These are phyloP conservation scores for Lepidopterella palustris DNA, from an alignment of 495 filamentous ascomycete genomes.

Conservation along the genomic window DNA sequence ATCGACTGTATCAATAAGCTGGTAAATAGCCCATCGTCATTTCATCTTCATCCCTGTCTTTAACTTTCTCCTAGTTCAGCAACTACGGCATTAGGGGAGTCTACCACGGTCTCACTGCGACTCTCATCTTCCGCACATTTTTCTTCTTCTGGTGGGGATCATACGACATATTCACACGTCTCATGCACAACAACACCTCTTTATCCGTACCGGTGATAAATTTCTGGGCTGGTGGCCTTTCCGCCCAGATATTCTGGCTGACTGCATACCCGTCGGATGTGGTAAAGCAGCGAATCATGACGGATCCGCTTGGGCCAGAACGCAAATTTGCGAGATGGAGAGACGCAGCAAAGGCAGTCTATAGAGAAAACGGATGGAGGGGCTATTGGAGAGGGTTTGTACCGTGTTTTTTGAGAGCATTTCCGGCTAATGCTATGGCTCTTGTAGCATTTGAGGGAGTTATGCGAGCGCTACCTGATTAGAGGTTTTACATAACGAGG, in stretches of 20 bases:
- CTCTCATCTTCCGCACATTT: constrained; percentile 79
- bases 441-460: constrained; percentile 88
- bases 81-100: constrained; percentile 70
- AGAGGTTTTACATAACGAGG: neutral
- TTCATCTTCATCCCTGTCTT: neutral
- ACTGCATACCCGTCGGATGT: constrained; percentile 89
- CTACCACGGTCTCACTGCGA: constrained; percentile 79
- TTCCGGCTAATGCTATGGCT: constrained; percentile 94
- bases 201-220: constrained; percentile 76
- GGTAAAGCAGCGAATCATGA: constrained; percentile 98
- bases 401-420: constrained; percentile 88
- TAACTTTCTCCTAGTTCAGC: constrained; percentile 32
- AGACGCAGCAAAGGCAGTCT: constrained; percentile 72
- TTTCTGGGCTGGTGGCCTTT: constrained; percentile 94
- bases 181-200: constrained; percentile 57
- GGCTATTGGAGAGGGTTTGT: constrained; percentile 93
- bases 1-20: constrained; percentile 75
- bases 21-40: constrained; percentile 36
- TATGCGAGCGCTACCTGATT: constrained; percentile 59
- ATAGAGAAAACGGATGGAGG: constrained; percentile 60
- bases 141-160: constrained; percentile 98
- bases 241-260: constrained; percentile 90
- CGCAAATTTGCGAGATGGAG: constrained; percentile 69
- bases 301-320: constrained; percentile 70
- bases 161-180: constrained; percentile 74